These are phyloP conservation scores for Trypethelium eluteriae DNA, from an alignment of 495 filamentous ascomycete genomes.

Conservation along the genomic window DNA sequence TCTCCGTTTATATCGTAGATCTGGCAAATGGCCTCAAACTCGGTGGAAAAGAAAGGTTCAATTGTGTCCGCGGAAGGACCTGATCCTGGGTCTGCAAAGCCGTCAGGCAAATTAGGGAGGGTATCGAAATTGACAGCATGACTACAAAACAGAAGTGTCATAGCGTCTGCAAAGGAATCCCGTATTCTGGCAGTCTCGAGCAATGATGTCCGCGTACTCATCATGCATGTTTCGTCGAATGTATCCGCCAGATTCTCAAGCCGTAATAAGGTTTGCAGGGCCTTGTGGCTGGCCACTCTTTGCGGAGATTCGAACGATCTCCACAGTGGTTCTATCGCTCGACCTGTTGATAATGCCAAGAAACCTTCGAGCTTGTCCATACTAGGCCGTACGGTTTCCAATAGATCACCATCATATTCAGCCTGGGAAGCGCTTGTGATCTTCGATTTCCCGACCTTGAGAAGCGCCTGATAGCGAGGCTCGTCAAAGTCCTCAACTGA, in stretches of 20 bases:
- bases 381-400: background rate
- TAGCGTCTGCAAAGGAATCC: conserved; percentile 23
- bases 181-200: conserved; percentile 29
- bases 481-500: conserved; percentile 41
- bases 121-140: background rate
- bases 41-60: conserved; percentile 45
- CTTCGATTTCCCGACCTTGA: conserved; percentile 37
- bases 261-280: conserved; percentile 46
- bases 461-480: conserved; percentile 49
- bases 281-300: conserved; percentile 46
- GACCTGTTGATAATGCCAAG: conserved; percentile 61
- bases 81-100: background rate
- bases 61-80: background rate
- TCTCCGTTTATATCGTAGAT: background rate
- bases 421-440: no score
- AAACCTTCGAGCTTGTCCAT: conserved; percentile 42
- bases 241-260: conserved; percentile 63
- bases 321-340: conserved; percentile 85
- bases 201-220: conserved; percentile 33
- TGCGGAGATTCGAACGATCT: conserved; percentile 53
- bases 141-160: conserved; percentile 16
- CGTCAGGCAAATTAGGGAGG: background rate
- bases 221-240: conserved; percentile 56
- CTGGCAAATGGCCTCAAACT: conserved; percentile 53
- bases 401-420: background rate